Percentiles rank a stretch among this genome's conserved stretches.
phyloP scores from a whole-genome alignment of 345 rosid species.

The Gossypioides kirkii region DNA sequence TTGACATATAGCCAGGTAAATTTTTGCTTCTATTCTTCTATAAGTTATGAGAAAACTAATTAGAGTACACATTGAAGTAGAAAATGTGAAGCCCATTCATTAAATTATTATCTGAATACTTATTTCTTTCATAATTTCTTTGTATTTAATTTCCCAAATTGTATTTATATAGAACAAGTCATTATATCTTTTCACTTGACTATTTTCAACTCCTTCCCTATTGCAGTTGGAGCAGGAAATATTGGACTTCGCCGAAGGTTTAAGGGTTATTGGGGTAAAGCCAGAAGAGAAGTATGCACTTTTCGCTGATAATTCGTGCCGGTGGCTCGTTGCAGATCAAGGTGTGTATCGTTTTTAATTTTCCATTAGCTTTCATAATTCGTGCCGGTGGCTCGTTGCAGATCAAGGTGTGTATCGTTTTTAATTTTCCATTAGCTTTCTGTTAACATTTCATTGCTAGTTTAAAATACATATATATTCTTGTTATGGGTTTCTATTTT shows the following conservation, averaged over 20 bases:
- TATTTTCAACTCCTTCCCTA: conserved; percentile 20
- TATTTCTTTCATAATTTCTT: not conserved
- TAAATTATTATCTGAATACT: not conserved
- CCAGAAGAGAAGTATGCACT: conserved; percentile 84
- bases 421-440: conserved; percentile 3
- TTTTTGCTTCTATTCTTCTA: not conserved
- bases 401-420: conserved; percentile 69
- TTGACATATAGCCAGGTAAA: conserved; percentile 72
- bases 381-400: conserved; percentile 86
- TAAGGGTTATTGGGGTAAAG: conserved; percentile 72
- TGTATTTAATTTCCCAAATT: not conserved
- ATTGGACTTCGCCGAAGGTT: conserved; percentile 77
- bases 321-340: conserved; percentile 97
- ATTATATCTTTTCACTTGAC: not conserved
- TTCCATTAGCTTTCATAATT: conserved; percentile 40
- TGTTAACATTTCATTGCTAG: not conserved
- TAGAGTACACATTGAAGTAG: not conserved
- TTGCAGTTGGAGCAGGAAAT: conserved; percentile 81
- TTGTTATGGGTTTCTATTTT: not conserved
- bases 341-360: conserved; percentile 36
- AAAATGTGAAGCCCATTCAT: not conserved
- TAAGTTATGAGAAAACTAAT: not conserved
- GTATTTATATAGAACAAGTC: conserved; percentile 5
- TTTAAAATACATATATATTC: not conserved
- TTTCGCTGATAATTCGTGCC: conserved; percentile 87